Percentiles rank a stretch among this genome's conserved stretches.
Conservation (phyloP, 148 eudicot species). For the Polygonum aviculare region DNA sequence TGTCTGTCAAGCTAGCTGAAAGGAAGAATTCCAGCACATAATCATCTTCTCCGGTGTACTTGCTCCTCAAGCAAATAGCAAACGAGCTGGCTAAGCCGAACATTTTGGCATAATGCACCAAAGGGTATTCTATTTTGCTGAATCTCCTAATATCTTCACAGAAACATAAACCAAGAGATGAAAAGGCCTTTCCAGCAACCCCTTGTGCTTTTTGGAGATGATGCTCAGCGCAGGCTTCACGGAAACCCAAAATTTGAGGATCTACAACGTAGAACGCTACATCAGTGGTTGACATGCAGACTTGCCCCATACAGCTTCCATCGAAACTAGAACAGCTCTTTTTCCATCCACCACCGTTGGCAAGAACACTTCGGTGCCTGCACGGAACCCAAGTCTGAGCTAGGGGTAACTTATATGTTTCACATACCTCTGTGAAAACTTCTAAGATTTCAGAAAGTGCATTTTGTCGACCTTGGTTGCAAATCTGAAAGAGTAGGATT, state of each 20-base stretch:
- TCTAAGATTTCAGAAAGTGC: constrained; percentile 83
- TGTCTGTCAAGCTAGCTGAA: constrained; percentile 39
- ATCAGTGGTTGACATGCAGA: constrained; percentile 95
- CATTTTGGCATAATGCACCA: constrained; percentile 95
- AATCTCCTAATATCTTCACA: constrained; percentile 65
- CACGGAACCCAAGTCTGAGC: constrained; percentile 99
- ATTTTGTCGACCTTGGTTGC: constrained; percentile 86
- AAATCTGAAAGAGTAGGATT: constrained; percentile 41
- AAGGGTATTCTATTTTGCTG: constrained; percentile 74
- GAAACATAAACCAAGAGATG: constrained; percentile 50
- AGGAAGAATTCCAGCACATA: constrained; percentile 87
- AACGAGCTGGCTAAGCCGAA: constrained; percentile 64
- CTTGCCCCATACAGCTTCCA: constrained; percentile 84
- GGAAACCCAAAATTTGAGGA: constrained; percentile 87
- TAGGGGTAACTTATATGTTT: constrained; percentile 72
- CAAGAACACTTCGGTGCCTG: constrained; percentile 73
- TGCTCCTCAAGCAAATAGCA: constrained; percentile 79
- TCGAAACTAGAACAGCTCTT: constrained; percentile 90
- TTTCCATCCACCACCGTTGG: constrained; percentile 73
- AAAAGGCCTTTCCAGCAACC: constrained; percentile 84
- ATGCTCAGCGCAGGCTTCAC: constrained; percentile 93
- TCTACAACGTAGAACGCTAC: constrained; percentile 85
- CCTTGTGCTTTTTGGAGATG: constrained; percentile 93
- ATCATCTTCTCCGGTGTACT: constrained; percentile 70
- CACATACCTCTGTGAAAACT: constrained; percentile 75